phyloP scores from a whole-genome alignment of 345 rosid genomes.

The Citrus mangshanensis region DNA sequence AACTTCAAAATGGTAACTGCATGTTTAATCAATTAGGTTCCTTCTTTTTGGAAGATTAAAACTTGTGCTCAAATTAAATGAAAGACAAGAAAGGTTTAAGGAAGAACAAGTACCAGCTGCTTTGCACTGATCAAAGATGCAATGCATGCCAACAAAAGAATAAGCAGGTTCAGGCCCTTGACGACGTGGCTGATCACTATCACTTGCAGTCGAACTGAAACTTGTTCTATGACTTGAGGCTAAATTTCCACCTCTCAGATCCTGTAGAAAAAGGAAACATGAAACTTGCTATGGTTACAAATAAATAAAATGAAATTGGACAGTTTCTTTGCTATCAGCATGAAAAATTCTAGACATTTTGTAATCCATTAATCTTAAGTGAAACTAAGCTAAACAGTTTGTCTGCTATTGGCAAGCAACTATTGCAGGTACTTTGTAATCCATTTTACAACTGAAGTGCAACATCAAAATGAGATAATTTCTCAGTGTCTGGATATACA shows the following conservation, averaged over 20 bases:
- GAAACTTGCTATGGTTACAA: conserved; percentile 9
- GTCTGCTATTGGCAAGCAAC: neutral
- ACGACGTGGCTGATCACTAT: conserved; percentile 53
- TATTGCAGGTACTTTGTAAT: neutral
- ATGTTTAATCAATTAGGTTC: conserved; percentile 23
- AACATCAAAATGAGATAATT: neutral
- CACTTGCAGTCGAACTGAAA: conserved; percentile 78
- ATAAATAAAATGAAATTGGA: neutral
- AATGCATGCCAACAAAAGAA: conserved; percentile 98
- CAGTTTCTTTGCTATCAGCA: neutral
- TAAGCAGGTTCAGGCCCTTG: conserved; percentile 72
- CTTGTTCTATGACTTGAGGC: conserved; percentile 74
- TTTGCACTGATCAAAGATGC: conserved; percentile 95
- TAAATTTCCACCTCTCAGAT: conserved; percentile 53
- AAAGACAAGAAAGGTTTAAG: conserved; percentile 1
- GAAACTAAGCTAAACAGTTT: neutral
- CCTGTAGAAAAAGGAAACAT: conserved; percentile 41
- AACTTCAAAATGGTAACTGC: conserved; percentile 94
- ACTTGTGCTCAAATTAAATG: neutral
- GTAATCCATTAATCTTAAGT: neutral
- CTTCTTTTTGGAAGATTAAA: conserved; percentile 9
- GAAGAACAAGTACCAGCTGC: conserved; percentile 57
- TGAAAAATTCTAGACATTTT: neutral
- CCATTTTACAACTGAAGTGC: neutral
- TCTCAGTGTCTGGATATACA: neutral